Percentiles rank a stretch among this genome's conserved stretches.
These are phyloP conservation scores for Pseudocercospora musae DNA, from an alignment of 2,329 filamentous ascomycete species.

Conservation along the genomic window DNA sequence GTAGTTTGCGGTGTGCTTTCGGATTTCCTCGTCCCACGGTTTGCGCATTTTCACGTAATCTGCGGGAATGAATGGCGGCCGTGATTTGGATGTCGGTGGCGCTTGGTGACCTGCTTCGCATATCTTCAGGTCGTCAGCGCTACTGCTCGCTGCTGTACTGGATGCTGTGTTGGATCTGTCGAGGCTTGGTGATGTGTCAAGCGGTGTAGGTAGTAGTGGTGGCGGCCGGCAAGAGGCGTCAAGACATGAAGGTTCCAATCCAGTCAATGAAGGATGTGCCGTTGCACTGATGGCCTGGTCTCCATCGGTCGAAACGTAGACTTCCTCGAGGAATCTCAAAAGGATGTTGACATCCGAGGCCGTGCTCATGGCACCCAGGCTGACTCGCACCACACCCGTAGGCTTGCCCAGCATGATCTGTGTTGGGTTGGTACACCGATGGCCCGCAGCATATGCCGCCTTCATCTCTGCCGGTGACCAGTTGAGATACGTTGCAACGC, in stretches of 20 bases:
- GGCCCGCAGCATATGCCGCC: slow-evolving; percentile 54
- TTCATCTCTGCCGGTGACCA: slow-evolving; percentile 56
- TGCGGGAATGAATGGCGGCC: slow-evolving; percentile 32
- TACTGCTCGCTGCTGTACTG: slow-evolving; percentile 20
- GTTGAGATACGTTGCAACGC: slow-evolving; percentile 45
- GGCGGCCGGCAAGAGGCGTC: background rate
- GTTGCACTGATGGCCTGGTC: slow-evolving; percentile 10
- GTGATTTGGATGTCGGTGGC: slow-evolving; percentile 11
- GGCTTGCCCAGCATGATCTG: slow-evolving; percentile 54
- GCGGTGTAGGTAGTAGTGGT: slow-evolving; percentile 5
- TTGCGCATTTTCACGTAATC: slow-evolving; percentile 32
- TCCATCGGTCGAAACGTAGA: slow-evolving; percentile 24
- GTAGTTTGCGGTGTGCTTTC: slow-evolving; percentile 24
- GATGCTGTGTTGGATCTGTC: slow-evolving; percentile 14
- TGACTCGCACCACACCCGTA: slow-evolving; percentile 60
- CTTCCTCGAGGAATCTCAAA: slow-evolving; percentile 42
- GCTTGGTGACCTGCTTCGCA: slow-evolving; percentile 16
- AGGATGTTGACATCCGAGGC: slow-evolving; percentile 60
- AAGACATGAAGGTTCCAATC: slow-evolving; percentile 5
- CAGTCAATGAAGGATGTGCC: slow-evolving; percentile 4
- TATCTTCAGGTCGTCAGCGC: slow-evolving; percentile 11
- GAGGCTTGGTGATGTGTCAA: slow-evolving; percentile 19
- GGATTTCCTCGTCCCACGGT: slow-evolving; percentile 34
- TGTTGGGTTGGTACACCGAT: slow-evolving; percentile 55
- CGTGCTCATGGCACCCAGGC: slow-evolving; percentile 61